Conservation (phyloP, 2,329 filamentous ascomycete genomes). For the Penicillium sp. region DNA sequence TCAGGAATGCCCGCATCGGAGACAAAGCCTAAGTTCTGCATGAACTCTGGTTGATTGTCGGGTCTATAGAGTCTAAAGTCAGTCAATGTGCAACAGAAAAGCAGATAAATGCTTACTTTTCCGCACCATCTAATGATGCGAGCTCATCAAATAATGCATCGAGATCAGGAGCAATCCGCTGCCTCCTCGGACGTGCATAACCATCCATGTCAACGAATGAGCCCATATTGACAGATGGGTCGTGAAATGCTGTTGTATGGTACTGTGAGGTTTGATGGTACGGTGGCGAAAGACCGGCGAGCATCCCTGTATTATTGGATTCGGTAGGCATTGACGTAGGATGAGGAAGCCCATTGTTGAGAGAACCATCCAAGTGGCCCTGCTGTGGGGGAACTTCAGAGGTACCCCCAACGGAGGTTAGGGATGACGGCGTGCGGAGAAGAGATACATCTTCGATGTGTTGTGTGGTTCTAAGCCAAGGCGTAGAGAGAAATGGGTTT, state of each 20-base stretch:
- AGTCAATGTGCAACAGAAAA: constrained; percentile 1
- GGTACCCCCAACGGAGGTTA: constrained; percentile 21
- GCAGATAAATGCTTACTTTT: constrained; percentile 36
- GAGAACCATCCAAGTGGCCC: constrained; percentile 15
- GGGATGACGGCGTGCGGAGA: constrained; percentile 28
- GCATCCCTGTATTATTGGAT: constrained; percentile 16
- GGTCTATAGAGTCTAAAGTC: constrained; percentile 18
- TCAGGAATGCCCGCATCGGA: constrained; percentile 37
- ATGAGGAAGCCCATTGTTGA: constrained; percentile 11
- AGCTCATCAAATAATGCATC: constrained; percentile 58
- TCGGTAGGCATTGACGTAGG: constrained; percentile 20
- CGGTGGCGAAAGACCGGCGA: constrained; percentile 22
- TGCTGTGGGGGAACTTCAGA: constrained; percentile 18
- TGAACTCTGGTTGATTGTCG: constrained; percentile 37
- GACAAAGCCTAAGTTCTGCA: constrained; percentile 38
- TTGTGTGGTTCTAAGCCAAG: constrained; percentile 27
- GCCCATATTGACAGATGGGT: constrained; percentile 24
- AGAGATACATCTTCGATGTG: constrained; percentile 26
- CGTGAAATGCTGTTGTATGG: constrained; percentile 23
- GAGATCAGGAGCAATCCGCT: constrained; percentile 35
- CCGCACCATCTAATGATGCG: constrained; percentile 54
- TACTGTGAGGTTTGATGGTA: constrained; percentile 26
- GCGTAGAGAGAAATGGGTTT: constrained; percentile 23
- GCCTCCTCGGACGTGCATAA: constrained; percentile 26
- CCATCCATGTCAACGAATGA: constrained; percentile 31